Base-by-base conservation (phyloP, 768 basidiomycete genomes). In the Mycena pura region DNA sequence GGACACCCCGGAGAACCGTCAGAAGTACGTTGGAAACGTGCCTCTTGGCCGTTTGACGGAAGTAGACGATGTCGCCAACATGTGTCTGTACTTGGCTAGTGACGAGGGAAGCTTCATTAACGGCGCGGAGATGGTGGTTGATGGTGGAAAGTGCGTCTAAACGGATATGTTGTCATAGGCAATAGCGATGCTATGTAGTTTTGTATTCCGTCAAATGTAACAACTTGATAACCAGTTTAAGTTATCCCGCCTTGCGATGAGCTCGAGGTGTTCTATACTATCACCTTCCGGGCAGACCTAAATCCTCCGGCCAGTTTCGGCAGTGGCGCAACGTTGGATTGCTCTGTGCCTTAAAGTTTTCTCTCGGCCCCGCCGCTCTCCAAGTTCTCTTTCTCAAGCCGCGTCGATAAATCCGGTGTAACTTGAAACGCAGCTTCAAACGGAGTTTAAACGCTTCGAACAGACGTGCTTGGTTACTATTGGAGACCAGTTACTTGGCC, bases 51-150 rank as follows among this genome's bases (percentile, higher is more conserved):
- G 52, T 54, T 54, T 54, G 40, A 54, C 52, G 21, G 52, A 54
- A 43, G 52, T 41, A 54, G 41, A 54, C 31, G 52, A 54, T 54
- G 52, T 54, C 52, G 52, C 52, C 52, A 54, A 54, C 52, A 54
- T 54, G 52, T 54, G 52, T 54, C 52, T 54, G 40, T 54, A 54
- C 40, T 54, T 54, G 52, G 52, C 52, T 54, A 54, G 52, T 54
- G 52, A 54, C 41, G 52, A 54, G 52, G 52, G 52, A 54, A 44
- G 52, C 41, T 54, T 54, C 40, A 54, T 54, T 44, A 54, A 54
- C 41, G 52, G 52, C 41, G 44, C 52, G 40, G 52, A 54, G 52
- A 54, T 54, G 52, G 41, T 54, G 41, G 52, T 54, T 54, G 52
- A 54, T 44, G 52, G 52, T 54, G 50, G 50, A 52, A 52, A 52